Conservation (phyloP, 192 early-diverging fungal genomes). For the Umbelopsis ramanniana region DNA sequence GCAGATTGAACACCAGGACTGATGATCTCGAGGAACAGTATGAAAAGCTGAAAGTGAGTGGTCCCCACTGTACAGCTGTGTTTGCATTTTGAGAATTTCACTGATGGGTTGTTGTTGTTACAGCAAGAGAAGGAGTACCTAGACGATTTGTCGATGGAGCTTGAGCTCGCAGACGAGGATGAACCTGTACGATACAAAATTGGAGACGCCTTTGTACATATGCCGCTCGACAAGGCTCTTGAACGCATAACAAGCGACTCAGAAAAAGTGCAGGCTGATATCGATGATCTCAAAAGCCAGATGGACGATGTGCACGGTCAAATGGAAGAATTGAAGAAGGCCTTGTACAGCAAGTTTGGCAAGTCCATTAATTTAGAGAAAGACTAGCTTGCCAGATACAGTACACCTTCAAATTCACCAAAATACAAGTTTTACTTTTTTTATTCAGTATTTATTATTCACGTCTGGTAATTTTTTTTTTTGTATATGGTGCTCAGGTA, state of each 20-base stretch:
- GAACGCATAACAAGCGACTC: constrained; percentile 71
- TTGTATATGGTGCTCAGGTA: not conserved
- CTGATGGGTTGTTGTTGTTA: constrained; percentile 1
- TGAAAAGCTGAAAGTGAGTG: constrained; percentile 77
- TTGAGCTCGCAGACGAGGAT: constrained; percentile 93
- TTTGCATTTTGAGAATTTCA: not conserved
- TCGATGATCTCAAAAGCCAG: constrained; percentile 66
- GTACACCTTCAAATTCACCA: not conserved
- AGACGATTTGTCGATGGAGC: constrained; percentile 89
- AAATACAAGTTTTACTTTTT: not conserved
- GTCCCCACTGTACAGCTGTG: not conserved
- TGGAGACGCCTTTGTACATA: constrained; percentile 86
- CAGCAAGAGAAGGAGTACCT: constrained; percentile 86
- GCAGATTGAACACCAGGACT: constrained; percentile 78
- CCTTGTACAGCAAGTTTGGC: constrained; percentile 92
- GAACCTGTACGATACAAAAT: constrained; percentile 84
- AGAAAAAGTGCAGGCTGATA: constrained; percentile 56
- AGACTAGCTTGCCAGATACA: constrained; percentile 44
- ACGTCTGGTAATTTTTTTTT: too few species aligned
- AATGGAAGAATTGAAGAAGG: constrained; percentile 87
- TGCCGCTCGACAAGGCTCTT: constrained; percentile 75
- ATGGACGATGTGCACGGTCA: constrained; percentile 67
- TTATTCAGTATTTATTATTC: not conserved
- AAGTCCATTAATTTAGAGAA: constrained; percentile 96
- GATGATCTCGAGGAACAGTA: constrained; percentile 81